These are phyloP conservation scores for Poa annua DNA, from an alignment of 176 grass and related monocot species.

Conservation along the genomic window DNA sequence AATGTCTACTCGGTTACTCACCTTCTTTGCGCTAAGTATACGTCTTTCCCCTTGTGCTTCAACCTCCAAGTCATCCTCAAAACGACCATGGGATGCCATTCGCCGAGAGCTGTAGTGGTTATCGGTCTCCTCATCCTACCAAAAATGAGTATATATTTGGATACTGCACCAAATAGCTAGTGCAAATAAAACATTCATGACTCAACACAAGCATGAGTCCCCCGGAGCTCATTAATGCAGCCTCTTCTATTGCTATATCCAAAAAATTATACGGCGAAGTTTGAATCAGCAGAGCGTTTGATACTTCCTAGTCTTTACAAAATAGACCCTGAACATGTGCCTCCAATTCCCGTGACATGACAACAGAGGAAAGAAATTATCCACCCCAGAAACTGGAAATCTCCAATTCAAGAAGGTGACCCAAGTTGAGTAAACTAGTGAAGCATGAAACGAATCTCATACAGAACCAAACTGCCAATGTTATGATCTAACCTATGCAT, in stretches of 20 bases:
- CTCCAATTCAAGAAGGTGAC: conserved; percentile 12
- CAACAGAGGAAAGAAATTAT: conserved; percentile 18
- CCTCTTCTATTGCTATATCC: neutral
- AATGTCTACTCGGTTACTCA: conserved; percentile 18
- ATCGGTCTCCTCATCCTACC: conserved; percentile 84
- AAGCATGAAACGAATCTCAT: conserved; percentile 38
- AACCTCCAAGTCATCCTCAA: conserved; percentile 80
- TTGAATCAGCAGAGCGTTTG: conserved; percentile 12
- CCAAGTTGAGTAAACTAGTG: neutral
- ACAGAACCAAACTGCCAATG: neutral
- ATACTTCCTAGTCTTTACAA: conserved; percentile 18
- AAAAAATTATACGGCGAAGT: neutral
- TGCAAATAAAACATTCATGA: conserved; percentile 18
- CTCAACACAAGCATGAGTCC: conserved; percentile 5
- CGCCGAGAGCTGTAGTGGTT: conserved; percentile 72
- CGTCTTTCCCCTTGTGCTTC: conserved; percentile 73
- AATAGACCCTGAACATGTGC: neutral
- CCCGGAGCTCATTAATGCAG: neutral
- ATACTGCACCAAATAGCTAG: neutral
- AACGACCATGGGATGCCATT: conserved; percentile 57
- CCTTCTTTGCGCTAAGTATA: conserved; percentile 75
- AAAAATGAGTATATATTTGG: conserved; percentile 19
- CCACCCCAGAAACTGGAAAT: conserved; percentile 1
- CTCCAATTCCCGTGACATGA: neutral
- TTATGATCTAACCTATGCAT: conserved; percentile 21